Conservation (phyloP, 768 basidiomycete genomes). For the Mycena maculata region DNA sequence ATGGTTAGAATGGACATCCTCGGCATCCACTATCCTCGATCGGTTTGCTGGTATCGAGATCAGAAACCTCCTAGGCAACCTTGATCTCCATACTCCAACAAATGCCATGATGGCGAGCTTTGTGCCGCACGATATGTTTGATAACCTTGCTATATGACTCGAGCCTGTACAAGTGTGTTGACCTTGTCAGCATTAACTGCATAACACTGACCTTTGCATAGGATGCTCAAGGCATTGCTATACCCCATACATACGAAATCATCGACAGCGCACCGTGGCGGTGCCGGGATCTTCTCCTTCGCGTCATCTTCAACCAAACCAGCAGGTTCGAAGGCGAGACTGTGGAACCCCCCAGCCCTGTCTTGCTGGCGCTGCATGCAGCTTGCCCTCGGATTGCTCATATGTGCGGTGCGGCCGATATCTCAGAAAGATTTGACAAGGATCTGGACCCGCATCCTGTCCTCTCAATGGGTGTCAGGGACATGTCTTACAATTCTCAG, state of each 20-base stretch:
- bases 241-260: neutral
- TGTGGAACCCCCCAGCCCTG: neutral
- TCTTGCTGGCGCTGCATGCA: neutral
- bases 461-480: neutral
- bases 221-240: neutral
- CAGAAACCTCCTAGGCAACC: neutral
- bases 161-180: neutral
- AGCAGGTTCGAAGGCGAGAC: neutral
- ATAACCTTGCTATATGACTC: neutral
- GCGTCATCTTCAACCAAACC: neutral
- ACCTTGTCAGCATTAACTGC: too few species aligned
- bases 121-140: neutral
- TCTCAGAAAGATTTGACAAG: neutral
- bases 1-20: neutral
- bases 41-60: neutral
- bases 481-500: neutral
- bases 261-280: neutral
- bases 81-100: neutral
- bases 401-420: neutral
- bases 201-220: neutral
- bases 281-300: too few species aligned
- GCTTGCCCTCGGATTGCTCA: slow-evolving; percentile 2
- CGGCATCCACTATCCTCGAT: neutral
- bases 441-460: neutral
- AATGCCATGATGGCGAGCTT: neutral